phyloP scores from a whole-genome alignment of 257 asterid species.

The Solanum rostratum region DNA sequence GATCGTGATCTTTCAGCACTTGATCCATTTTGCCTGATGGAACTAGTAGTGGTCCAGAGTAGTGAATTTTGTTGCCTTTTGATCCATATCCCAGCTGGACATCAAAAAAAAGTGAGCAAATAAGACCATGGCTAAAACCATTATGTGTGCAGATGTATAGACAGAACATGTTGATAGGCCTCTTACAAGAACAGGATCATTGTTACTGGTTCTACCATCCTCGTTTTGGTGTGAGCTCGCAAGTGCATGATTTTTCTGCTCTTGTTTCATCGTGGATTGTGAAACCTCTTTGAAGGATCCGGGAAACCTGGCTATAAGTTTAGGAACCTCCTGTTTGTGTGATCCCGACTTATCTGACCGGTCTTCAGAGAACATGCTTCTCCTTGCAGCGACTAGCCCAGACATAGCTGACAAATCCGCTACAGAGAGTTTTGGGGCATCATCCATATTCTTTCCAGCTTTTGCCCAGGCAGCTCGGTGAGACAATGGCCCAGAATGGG shows the following conservation, averaged over 20 bases:
- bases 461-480: conserved; percentile 82
- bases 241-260: conserved; percentile 22
- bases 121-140: background rate
- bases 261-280: conserved; percentile 35
- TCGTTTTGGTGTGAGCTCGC: conserved; percentile 28
- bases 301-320: conserved; percentile 65
- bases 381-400: conserved; percentile 76
- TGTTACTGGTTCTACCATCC: conserved; percentile 43
- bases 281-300: conserved; percentile 84
- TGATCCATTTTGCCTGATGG: conserved; percentile 88
- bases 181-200: conserved; percentile 55
- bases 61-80: conserved; percentile 74
- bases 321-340: conserved; percentile 56
- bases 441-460: conserved; percentile 62
- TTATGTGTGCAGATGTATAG: background rate
- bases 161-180: background rate
- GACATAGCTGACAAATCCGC: conserved; percentile 64
- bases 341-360: conserved; percentile 32
- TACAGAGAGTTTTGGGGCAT: conserved; percentile 45
- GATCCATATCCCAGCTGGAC: conserved; percentile 66
- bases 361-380: conserved; percentile 68
- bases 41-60: conserved; percentile 82
- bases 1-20: conserved; percentile 80
- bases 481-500: conserved; percentile 95
- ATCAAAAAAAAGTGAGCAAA: background rate